Evolutionary conservation across 192 early-diverging fungal genomes (phyloP), one percentile per base, ranked within the genome.

Genomic region (Spinellus fusiger): DNA sequence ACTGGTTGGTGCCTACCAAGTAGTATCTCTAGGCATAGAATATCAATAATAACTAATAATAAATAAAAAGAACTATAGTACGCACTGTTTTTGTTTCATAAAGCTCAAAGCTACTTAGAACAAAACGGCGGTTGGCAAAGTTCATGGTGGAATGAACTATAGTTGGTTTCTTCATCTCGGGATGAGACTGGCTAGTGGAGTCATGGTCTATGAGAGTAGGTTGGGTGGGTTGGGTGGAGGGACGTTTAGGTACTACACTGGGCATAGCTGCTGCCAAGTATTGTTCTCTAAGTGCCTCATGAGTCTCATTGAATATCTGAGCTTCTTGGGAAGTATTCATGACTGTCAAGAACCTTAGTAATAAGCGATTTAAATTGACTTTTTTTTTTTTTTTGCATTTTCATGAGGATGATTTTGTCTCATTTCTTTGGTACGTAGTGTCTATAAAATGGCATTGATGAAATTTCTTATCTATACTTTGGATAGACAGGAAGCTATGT

Each of bases 81-180:
- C 72, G 71, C 75, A 89, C 86, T 28, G 91, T 86, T 71, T 85
- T 84, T 56, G 89, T 97, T 60, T 97, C 94, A 68, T 93, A 95
- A 27, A 97, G 78, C 18, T 84, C 83, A 66, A 94, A 89, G 54
- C 81, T 82, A 69, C 80, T 91, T 49, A 88, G 70, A 10, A 84
- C 76, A 15, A 80, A 59, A 23, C 73, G 74, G 40, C 53, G 38
- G 37, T 54, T 52, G 5, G 69, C 38, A 23, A 49, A 60, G 1
- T 52, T 50, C 5, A 70, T 28, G n/a, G 56, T 29, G 25, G 49
- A 35, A 5, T 64, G 35, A 15, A 49, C 51, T 7, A 7, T 29
- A 22, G 3, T 46, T 20, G 25, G 4, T 28, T 32, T 62, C n/a
- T 52, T 44, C 49, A 53, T 31, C 27, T 27, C 26, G 22, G 22